phyloP scores from a whole-genome alignment of 495 filamentous ascomycete genomes.

The Tuber melanosporum region DNA sequence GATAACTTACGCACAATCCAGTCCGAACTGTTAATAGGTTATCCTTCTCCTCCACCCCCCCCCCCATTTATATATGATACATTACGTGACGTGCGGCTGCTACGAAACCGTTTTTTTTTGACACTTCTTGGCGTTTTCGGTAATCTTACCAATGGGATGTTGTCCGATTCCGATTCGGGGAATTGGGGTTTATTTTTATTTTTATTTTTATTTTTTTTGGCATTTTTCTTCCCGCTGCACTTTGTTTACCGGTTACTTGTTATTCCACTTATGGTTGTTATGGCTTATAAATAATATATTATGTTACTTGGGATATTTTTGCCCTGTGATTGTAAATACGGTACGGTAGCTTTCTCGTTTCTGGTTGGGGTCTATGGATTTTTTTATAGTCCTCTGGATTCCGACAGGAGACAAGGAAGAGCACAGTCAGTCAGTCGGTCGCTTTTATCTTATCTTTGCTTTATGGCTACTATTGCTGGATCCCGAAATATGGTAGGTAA shows the following conservation, averaged over 20 bases:
- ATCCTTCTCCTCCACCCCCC: not conserved
- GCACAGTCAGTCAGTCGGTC: not conserved
- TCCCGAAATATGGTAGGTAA: not conserved
- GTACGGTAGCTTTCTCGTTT: not conserved
- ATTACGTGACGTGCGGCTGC: conserved; percentile 1
- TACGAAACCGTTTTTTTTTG: not conserved
- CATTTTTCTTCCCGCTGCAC: not conserved
- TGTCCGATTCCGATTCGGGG: conserved; percentile 1
- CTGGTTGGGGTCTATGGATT: not conserved
- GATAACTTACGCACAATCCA: not conserved
- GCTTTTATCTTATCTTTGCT: not conserved
- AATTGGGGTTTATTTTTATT: not conserved
- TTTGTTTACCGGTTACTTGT: not conserved
- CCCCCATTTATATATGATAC: not conserved
- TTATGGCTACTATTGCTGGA: not conserved
- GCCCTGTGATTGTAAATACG: not conserved
- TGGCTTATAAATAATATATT: not conserved
- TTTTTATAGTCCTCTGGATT: not conserved
- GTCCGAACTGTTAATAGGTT: not conserved
- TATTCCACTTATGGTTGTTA: not conserved
- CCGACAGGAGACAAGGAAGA: not conserved
- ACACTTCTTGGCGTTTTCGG: conserved; percentile 2
- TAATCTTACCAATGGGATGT: not conserved
- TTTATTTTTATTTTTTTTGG: not conserved
- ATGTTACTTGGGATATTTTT: not conserved